Evolutionary conservation across 805 yeast species (phyloP), one percentile per base, ranked within the genome.

Genomic region (Candida golubevii): DNA sequence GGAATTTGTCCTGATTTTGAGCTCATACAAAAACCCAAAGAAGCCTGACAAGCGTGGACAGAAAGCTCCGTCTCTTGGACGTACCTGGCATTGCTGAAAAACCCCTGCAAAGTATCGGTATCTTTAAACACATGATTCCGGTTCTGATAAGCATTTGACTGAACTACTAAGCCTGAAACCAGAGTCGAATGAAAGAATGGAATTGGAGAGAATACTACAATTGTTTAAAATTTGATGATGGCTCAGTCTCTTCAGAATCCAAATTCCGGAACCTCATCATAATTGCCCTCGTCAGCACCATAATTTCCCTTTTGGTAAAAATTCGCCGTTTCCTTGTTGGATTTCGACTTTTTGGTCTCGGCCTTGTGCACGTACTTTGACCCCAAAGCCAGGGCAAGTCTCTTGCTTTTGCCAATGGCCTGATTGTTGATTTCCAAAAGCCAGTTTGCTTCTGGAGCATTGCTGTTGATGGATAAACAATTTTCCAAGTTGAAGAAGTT

Each of bases 1-100:
- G 11, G 11, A 91, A 73, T 93, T 18, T 18, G 3, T 18, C 5
- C 3, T 18, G 23, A 3, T 18, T 18, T 18, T 5, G 23, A 5
- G 23, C 23, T 5, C 23, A 18, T 18, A 18, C 23, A 18, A 18
- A 18, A 18, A 3, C 23, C 23, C 4, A 18, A 18, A 18, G 23
- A 18, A 3, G 23, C 23, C 23, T 18, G 23, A 18, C 3, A 5
- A 18, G 23, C 5, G 23, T 3, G 5, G 23, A 18, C 23, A 18
- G 23, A 5, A 18, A 18, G 23, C 23, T 18, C 23, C 23, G 4
- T 18, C 23, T 18, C n/a, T 18, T 18, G 23, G 23, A 18, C 23
- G 23, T 18, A 5, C 23, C 23, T 18, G 23, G 23, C 3, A 5
- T 18, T 18, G 23, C 5, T 5, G 23, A 18, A 18, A 18, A 18